Base-by-base conservation (phyloP, 2,329 filamentous ascomycete genomes). In the Pezicula carpinea region DNA sequence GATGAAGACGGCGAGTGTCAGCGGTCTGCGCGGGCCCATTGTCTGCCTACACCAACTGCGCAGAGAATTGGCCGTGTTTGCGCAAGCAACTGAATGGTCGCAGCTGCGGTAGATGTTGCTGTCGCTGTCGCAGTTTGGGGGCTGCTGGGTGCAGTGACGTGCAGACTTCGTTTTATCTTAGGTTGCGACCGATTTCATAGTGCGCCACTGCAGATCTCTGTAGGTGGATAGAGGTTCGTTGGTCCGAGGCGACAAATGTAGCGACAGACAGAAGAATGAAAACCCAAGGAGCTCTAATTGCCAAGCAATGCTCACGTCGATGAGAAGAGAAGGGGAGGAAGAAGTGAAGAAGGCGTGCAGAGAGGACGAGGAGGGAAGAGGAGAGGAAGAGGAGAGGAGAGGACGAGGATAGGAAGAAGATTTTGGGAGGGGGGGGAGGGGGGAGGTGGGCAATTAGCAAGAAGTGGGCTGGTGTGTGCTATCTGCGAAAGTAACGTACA, bases 1-100 rank as follows among this genome's bases (percentile, higher is more conserved):
- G 34, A 59, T 49, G 39, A 56, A 52, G 46, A 54, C 26, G 19
- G 50, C 49, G 5, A 57, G 15, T 19, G 52, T 31, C 14, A 57
- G 44, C 46, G 42, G 47, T 46, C 55, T 42, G 43, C 51, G 50
- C 15, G 44, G 53, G 40, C 19, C 34, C 53, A 58, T 58, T 33
- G 33, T 52, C 36, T 33, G 38, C 19, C 52, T 48, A 55, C 46
- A 56, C 53, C n/a, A n/a, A n/a, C n/a, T n/a, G n/a, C n/a, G n/a
- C n/a, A 39, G 47, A 47, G 44, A 31, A 23, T 17, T 23, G 38
- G 10, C n/a, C 18, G 38, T 21, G 18, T 21, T n/a, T n/a, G n/a
- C n/a, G n/a, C n/a, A n/a, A n/a, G n/a, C n/a, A n/a, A 39, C 21
- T 11, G 18, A 18, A 21, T 10, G n/a, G 35, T 18, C 6, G 35